Evolutionary conservation across 495 filamentous ascomycete species (phyloP), one percentile per base, ranked within the genome.

Genomic region (Aspergillus sclerotiicarbonarius): DNA sequence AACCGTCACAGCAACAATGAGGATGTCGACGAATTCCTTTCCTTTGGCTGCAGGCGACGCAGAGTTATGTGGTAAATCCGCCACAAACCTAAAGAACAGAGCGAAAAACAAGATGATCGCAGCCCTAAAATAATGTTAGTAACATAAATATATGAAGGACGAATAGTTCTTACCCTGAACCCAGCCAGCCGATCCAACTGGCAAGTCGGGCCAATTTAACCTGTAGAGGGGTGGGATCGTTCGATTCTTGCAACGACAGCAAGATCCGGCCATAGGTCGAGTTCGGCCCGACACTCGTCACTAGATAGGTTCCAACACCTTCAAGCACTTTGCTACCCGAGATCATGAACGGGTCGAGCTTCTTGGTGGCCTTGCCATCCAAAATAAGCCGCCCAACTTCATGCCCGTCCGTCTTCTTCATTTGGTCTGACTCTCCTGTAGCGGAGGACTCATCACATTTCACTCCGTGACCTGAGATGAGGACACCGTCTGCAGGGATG

Each of bases 371-470:
- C 12, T 78, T 77, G 53, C 81, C 78, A 12, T 80, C 74, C 16
- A 84, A 70, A 47, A 87, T 82, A 15, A 77, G 78, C 46, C 77
- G 69, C 69, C 74, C 85, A 33, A 85, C 84, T 35, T 86, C 83
- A 25, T 85, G 74, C 6, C 80, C 84, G 8, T 73, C 63, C 0
- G 75, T 83, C 69, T 89, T 89, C 68, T 81, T 86, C 72, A 88
- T 78, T 47, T 86, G 76, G 64, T 89, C 84, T 0, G 86, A 88
- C 71, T 89, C 86, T 31, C 86, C 86, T 33, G 86, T 88, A 5
- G 85, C 84, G 15, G 83, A 87, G 12, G 85, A 88, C 61, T 88
- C 85, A 59, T 88, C 85, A 62, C 85, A 88, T 69, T 86, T 84
- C 56, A 81, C 77, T 51, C 83, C 84, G 63, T 87, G 82, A 47